These are phyloP conservation scores for Dendrocalamus sinicus DNA, from an alignment of 176 grass and related monocot genomes.

Conservation along the genomic window DNA sequence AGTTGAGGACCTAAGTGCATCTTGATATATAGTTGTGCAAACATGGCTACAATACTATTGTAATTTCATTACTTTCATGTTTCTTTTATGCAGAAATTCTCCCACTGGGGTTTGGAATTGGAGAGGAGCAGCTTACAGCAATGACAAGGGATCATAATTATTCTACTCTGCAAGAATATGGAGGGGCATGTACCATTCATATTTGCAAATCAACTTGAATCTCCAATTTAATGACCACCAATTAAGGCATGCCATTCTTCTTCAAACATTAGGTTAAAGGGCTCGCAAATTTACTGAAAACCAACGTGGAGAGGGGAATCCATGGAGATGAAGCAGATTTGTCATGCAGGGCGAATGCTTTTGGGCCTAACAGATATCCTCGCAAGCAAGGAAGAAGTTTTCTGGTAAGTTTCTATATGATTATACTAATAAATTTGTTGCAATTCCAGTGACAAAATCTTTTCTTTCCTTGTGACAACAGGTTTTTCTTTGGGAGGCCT, in stretches of 20 bases:
- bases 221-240: not conserved
- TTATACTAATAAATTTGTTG: conserved; percentile 27
- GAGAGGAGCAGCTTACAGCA: conserved; percentile 63
- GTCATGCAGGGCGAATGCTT: conserved; percentile 68
- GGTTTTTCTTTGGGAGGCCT: conserved; percentile 97
- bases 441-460: conserved; percentile 20
- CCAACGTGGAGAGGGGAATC: conserved; percentile 74
- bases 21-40: conserved; percentile 17
- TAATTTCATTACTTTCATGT: conserved; percentile 36
- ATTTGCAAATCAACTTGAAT: conserved; percentile 35
- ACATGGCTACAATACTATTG: not conserved
- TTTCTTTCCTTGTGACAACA: conserved; percentile 40
- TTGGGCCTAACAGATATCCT: conserved; percentile 95
- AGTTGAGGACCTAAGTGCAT: conserved; percentile 9
- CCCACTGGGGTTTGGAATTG: conserved; percentile 61
- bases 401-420: conserved; percentile 56
- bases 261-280: conserved; percentile 76
- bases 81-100: conserved; percentile 53
- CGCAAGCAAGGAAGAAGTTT: conserved; percentile 86
- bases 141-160: conserved; percentile 87
- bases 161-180: conserved; percentile 75
- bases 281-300: conserved; percentile 67
- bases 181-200: conserved; percentile 73
- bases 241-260: conserved; percentile 47
- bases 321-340: conserved; percentile 79